A percentile compares a stretch with the other conserved stretches of the same genome.
Conservation (phyloP, 352 stramenopile genomes). For the Phytophthora pisi region DNA sequence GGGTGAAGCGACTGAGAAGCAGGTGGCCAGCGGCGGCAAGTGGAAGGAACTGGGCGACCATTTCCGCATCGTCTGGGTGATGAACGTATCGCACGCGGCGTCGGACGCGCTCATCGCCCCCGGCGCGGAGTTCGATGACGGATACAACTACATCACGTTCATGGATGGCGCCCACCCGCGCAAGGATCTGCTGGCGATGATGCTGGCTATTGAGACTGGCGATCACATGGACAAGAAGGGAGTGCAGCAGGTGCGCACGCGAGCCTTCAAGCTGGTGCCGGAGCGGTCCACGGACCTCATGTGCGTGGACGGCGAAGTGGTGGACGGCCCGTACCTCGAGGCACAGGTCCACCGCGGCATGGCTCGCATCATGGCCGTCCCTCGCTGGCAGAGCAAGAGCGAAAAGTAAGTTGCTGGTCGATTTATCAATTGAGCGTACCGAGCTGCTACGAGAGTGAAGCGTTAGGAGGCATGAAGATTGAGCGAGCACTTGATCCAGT, state of each 20-base stretch:
- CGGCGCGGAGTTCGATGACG: slow-evolving; percentile 55
- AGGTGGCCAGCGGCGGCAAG: slow-evolving; percentile 15
- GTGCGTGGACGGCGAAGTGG: slow-evolving; percentile 67
- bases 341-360: slow-evolving; percentile 66
- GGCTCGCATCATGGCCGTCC: slow-evolving; percentile 53
- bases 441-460: not conserved
- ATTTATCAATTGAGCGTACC: not conserved
- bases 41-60: slow-evolving; percentile 57
- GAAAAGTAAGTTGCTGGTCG: slow-evolving; percentile 14
- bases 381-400: slow-evolving; percentile 21
- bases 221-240: slow-evolving; percentile 50
- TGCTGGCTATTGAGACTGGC: slow-evolving; percentile 60
- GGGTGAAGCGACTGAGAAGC: slow-evolving; percentile 5
- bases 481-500: not conserved
- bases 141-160: slow-evolving; percentile 67
- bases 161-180: slow-evolving; percentile 47
- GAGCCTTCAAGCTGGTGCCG: slow-evolving; percentile 58
- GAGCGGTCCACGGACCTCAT: slow-evolving; percentile 50
- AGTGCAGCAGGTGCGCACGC: slow-evolving; percentile 54
- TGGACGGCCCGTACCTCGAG: slow-evolving; percentile 52
- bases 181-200: slow-evolving; percentile 47
- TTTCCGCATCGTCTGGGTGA: slow-evolving; percentile 70
- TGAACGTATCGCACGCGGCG: slow-evolving; percentile 66
- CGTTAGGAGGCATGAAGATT: not conserved
- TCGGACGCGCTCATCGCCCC: slow-evolving; percentile 58